Conservation (phyloP, 2,329 filamentous ascomycete genomes). For the Pyrenochaeta sp. region DNA sequence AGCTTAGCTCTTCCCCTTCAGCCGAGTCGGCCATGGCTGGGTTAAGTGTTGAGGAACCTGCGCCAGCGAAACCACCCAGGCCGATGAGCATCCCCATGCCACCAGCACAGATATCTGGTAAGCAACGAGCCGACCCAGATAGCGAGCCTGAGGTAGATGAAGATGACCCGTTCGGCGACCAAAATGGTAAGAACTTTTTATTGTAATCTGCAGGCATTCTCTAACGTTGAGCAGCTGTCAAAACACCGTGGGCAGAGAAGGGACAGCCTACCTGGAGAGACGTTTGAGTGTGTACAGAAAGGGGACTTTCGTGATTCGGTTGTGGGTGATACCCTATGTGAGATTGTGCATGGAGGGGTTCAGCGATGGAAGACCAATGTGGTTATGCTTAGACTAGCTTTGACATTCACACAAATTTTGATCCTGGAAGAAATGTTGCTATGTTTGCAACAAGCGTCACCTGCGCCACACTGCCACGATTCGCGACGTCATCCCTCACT, state of each 20-base stretch:
- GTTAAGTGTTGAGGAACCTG: constrained; percentile 52
- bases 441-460: background rate
- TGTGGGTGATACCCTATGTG: background rate
- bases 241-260: constrained; percentile 56
- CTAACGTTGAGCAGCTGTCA: constrained; percentile 56
- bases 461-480: constrained; percentile 25
- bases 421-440: background rate
- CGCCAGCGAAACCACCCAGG: constrained; percentile 60
- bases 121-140: constrained; percentile 60
- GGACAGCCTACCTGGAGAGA: constrained; percentile 50
- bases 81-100: constrained; percentile 54
- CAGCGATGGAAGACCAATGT: background rate
- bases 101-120: constrained; percentile 37
- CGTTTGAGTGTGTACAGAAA: constrained; percentile 38
- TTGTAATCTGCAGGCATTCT: background rate
- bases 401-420: background rate
- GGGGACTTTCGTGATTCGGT: background rate
- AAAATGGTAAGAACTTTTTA: constrained; percentile 62
- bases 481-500: constrained; percentile 31
- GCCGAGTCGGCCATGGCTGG: constrained; percentile 56
- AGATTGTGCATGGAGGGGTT: background rate
- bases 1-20: constrained; percentile 33
- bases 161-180: constrained; percentile 87
- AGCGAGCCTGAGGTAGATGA: constrained; percentile 67
- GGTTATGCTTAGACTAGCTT: background rate